Base-by-base conservation (phyloP, 805 yeast genomes). In the Wickerhamiella galacta region DNA sequence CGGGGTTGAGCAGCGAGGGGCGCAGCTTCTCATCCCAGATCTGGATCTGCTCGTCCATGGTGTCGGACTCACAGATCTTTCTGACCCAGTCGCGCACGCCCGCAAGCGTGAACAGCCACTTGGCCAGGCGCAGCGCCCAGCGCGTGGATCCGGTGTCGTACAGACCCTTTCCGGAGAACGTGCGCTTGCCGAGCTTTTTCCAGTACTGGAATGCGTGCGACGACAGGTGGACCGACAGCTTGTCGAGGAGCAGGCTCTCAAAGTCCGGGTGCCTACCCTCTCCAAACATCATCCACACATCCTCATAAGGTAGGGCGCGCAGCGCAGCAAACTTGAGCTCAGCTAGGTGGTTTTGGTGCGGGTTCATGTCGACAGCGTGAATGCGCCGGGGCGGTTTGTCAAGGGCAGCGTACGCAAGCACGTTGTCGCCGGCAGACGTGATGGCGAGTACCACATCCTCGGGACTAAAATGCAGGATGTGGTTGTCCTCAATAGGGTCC, bases 351-450 rank as follows among this genome's bases (percentile, higher is more conserved):
- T 77, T 76, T 58, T 79, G 93, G 43, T 72, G 66, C 6, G 93
- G 93, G 50, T 79, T 79, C 50, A 79, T 63, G 51, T 79, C 93
- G 35, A 79, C 92, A 33, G 87, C 85, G 49, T 79, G 93, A 39
- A 79, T 75, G 47, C 75, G 60, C 42, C 67, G 68, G 26, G 93
- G 93, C 6, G 87, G 72, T 39, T 68, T 66, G 4, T 79, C 72
- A 42, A 79, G 60, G 6, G 73, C 47, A 4, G 90, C 85, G 51
- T 79, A 79, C 11, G 79, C 65, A 42, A 79, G 61, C 39, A 79
- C 61, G 49, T 80, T 79, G 56, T 79, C 93, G 42, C 90, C 90
- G 4, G 92, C 93, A 27, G 87, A 77, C 4, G 92, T 79, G 36
- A 79, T 79, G 16, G 87, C 85, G 43, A 79, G 61, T 3, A 79